Evolutionary conservation across 441 rosid genomes (phyloP), one percentile per base, ranked within the genome.

Genomic region (Erysimum cheiri): DNA sequence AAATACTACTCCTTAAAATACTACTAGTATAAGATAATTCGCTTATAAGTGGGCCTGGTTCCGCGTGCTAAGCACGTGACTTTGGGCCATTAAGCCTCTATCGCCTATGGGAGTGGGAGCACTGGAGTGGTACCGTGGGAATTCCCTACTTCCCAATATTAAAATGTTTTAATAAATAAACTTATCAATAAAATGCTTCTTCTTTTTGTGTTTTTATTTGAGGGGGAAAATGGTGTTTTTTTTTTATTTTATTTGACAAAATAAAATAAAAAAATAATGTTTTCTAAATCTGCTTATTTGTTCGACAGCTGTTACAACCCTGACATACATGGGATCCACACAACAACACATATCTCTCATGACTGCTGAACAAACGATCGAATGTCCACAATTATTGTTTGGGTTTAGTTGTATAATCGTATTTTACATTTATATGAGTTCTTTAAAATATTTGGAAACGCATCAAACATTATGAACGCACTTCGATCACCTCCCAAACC

Each of bases 261-360:
- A 54, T 31, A 31, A n/a, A n/a, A n/a, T n/a, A n/a, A n/a, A n/a
- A n/a, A n/a, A n/a, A n/a, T n/a, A n/a, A n/a, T n/a, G n/a, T n/a
- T n/a, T n/a, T n/a, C n/a, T n/a, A 22, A 22, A 22, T 22, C 2
- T 22, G 46, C 3, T 10, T 43, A n/a, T 40, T 63, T 63, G 33
- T 33, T 63, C 36, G 47, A 64, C 69, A 64, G 59, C 69, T 64
- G 70, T 65, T 64, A 35, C 26, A 64, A 35, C 37, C 8, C 7
- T 37, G 26, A 65, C 58, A 64, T 64, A 6, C 7, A 49, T 64
- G 69, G 70, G 70, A 50, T 37, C 59, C 69, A 64, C 59, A 50
- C 26, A 35, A 36, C 24, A 36, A 4, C 14, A 37, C 4, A 49
- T 26, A 14, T 29, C 39, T 14, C 40, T 54, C 15, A 54, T 57